Conservation (phyloP, 2,329 filamentous ascomycete species). For the Curvularia lunata region DNA sequence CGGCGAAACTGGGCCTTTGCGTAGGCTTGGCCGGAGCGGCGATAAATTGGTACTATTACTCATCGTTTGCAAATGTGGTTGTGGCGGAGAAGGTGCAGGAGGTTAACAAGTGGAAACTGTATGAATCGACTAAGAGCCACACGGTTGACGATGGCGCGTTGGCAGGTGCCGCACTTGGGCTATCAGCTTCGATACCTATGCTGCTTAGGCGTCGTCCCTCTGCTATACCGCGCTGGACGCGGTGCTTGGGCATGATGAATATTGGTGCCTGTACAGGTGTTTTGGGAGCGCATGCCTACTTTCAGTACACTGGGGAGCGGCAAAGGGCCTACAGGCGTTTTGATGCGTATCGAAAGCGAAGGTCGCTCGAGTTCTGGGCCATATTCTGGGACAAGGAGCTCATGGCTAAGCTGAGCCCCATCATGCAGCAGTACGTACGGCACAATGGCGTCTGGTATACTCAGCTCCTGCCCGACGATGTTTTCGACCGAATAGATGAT, state of each 20-base stretch:
- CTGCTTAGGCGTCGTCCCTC: constrained; percentile 32
- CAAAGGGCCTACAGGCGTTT: constrained; percentile 31
- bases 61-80: constrained; percentile 21
- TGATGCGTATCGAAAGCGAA: constrained; percentile 20
- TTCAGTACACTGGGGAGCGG: constrained; percentile 39
- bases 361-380: constrained; percentile 33
- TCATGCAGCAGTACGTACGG: constrained; percentile 37
- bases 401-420: constrained; percentile 32
- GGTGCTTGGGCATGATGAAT: constrained; percentile 33
- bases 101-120: constrained; percentile 30
- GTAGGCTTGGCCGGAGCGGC: constrained; percentile 29
- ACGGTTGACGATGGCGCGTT: constrained; percentile 40
- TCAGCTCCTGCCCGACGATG: constrained; percentile 25
- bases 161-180: constrained; percentile 32
- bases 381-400: constrained; percentile 36
- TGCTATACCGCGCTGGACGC: constrained; percentile 31
- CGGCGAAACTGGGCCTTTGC: constrained; percentile 31
- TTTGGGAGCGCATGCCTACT: constrained; percentile 30
- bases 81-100: constrained; percentile 16
- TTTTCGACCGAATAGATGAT: constrained; percentile 23
- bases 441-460: constrained; percentile 36
- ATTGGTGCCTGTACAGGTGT: constrained; percentile 35
- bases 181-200: constrained; percentile 29
- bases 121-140: constrained; percentile 28
- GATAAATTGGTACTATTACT: constrained; percentile 37